phyloP scores from a whole-genome alignment of 176 grass and related monocot species.

The Carex cristatella region DNA sequence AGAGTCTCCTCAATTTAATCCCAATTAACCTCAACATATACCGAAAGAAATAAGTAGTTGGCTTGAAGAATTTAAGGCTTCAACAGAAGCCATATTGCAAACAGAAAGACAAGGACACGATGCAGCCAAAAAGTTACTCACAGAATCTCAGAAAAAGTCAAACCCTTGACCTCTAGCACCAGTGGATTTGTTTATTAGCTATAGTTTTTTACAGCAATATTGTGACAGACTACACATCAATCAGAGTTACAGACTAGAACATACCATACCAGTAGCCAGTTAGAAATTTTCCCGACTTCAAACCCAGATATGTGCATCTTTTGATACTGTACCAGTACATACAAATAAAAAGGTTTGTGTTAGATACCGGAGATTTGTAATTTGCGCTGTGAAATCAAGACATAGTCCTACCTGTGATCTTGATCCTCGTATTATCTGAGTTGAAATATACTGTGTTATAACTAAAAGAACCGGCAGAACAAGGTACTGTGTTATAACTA shows the following conservation, averaged over 20 bases:
- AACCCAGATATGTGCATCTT: not conserved
- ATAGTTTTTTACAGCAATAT: not conserved
- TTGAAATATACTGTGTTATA: conserved; percentile 81
- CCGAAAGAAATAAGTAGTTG: not conserved
- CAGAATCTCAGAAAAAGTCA: conserved; percentile 19
- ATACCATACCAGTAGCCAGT: not conserved
- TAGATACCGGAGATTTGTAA: conserved; percentile 3
- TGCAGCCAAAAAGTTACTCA: conserved; percentile 16
- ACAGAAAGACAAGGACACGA: conserved; percentile 40
- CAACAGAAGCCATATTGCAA: conserved; percentile 47
- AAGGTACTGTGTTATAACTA: conserved; percentile 33
- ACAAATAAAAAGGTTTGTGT: not conserved
- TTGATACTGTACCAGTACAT: not conserved
- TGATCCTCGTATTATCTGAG: conserved; percentile 71
- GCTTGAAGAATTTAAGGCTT: conserved; percentile 67
- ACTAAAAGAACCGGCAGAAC: conserved; percentile 84
- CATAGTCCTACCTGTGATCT: conserved; percentile 55
- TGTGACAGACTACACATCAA: not conserved
- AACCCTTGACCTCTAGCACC: conserved; percentile 24
- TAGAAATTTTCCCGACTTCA: not conserved
- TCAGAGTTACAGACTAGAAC: not conserved
- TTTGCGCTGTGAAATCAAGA: not conserved
- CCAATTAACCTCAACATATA: not conserved
- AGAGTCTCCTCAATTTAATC: not conserved
- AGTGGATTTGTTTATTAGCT: not conserved